Conservation (phyloP, 2,329 filamentous ascomycete genomes). For the Fusarium agapanthi region DNA sequence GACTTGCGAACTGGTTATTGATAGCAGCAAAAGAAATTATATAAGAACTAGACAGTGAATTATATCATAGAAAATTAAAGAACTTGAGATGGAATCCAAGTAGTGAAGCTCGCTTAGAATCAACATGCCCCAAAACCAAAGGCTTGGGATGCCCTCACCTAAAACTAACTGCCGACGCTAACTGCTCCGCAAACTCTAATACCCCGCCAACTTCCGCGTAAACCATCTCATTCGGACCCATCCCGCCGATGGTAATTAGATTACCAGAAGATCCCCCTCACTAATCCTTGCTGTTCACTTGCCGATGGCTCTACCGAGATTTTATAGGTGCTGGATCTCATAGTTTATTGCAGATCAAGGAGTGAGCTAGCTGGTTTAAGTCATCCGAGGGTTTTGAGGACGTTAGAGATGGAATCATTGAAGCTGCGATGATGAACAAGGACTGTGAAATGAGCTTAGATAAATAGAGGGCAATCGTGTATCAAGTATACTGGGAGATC, state of each 20-base stretch:
- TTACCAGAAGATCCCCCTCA: not conserved
- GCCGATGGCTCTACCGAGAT: not conserved
- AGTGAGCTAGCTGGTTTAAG: rapidly evolving
- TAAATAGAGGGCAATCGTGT: not conserved
- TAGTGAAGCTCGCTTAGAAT: not conserved
- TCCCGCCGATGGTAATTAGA: not conserved
- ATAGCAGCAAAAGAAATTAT: rapidly evolving
- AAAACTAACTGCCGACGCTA: not conserved
- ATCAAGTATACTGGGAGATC: rapidly evolving
- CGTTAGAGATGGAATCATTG: not conserved
- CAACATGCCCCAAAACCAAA: not conserved
- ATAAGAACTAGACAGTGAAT: rapidly evolving
- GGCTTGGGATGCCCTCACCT: not conserved
- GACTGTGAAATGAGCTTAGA: not conserved
- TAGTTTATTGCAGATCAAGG: too few species aligned
- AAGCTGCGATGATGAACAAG: rapidly evolving
- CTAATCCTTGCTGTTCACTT: not conserved
- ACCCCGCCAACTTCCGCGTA: not conserved
- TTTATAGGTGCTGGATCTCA: not conserved
- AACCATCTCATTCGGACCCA: not conserved
- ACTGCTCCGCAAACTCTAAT: not conserved
- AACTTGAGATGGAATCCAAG: rapidly evolving
- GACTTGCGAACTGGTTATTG: not conserved
- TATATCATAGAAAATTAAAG: rapidly evolving
- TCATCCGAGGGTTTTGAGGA: not conserved